Evolutionary conservation across 148 eudicot species (phyloP), one percentile per base, ranked within the genome.

Genomic region (Agrostemma githago): DNA sequence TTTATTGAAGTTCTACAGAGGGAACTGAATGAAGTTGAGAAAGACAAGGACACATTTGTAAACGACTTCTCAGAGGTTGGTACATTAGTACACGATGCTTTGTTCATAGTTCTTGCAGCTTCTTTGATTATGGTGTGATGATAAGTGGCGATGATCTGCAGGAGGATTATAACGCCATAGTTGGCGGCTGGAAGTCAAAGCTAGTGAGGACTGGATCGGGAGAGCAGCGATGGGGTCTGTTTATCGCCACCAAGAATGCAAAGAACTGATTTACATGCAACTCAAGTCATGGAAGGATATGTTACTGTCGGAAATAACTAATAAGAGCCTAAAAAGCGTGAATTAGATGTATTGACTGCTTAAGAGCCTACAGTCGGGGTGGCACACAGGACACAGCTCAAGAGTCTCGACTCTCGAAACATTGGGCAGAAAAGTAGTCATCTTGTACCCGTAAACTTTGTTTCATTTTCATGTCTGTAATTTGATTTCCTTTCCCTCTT

Each of bases 151-250:
- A 44, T 57, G 17, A 59, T 80, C 8, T 60, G 5, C 70, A 80
- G 83, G 70, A 61, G 71, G 80, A 76, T 82, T 93, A 93, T 70
- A 79, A 91, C 16, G 97, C 87, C 34, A 93, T 93, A 20, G 93
- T 91, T 68, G 92, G 89, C 3, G 98, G 98, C 9, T 93, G 98
- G 98, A 91, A 88, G 69, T 77, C 95, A 6, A 93, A 93, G 87
- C 84, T 91, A 64, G 66, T 88, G 2, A 84, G 98, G 80, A 88
- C 84, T 70, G 78, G 90, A 1, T 85, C 92, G 0, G 95, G 98
- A 1, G 97, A 93, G 91, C 98, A 93, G 81, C 84, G 87, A 37
- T 91, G 98, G 98, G 98, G 98, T 53, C 83, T 91, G 79, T 93
- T 93, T 68, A 71, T 93, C 46, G 98, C 89, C 64, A 70, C 77